phyloP scores from a whole-genome alignment of 148 eudicot genomes.

The Polygonum aviculare region DNA sequence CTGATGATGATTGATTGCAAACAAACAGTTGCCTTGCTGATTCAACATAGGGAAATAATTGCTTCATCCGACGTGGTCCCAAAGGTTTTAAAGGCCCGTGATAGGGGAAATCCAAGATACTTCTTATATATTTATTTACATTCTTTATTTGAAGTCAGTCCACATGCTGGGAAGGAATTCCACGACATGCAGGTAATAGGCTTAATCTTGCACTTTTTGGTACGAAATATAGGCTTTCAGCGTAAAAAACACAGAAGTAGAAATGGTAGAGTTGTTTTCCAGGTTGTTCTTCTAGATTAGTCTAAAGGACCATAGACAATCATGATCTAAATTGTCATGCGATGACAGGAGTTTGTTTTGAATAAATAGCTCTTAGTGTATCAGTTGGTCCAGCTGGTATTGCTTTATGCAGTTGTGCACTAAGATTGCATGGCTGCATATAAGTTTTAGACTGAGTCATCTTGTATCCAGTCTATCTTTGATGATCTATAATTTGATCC shows the following conservation, averaged over 20 bases:
- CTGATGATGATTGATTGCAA: slow-evolving; percentile 82
- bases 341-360: background rate
- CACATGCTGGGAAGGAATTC: slow-evolving; percentile 81
- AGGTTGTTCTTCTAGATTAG: background rate
- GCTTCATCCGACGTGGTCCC: slow-evolving; percentile 78
- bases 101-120: slow-evolving; percentile 57
- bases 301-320: background rate
- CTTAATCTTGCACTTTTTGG: background rate
- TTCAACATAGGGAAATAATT: slow-evolving; percentile 59
- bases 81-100: slow-evolving; percentile 56
- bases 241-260: background rate
- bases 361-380: too few species aligned
- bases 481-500: background rate
- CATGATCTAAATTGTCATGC: background rate
- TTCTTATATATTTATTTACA: slow-evolving; percentile 68
- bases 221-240: background rate
- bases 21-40: slow-evolving; percentile 55
- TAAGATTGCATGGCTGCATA: background rate
- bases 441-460: background rate
- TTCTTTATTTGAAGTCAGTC: slow-evolving; percentile 67
- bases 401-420: background rate
- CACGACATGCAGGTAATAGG: slow-evolving; percentile 91
- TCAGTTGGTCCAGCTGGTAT: background rate
- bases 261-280: background rate
- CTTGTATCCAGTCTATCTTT: background rate